Evolutionary conservation across 768 basidiomycete genomes (phyloP).

Genomic region (Galerina marginata): DNA sequence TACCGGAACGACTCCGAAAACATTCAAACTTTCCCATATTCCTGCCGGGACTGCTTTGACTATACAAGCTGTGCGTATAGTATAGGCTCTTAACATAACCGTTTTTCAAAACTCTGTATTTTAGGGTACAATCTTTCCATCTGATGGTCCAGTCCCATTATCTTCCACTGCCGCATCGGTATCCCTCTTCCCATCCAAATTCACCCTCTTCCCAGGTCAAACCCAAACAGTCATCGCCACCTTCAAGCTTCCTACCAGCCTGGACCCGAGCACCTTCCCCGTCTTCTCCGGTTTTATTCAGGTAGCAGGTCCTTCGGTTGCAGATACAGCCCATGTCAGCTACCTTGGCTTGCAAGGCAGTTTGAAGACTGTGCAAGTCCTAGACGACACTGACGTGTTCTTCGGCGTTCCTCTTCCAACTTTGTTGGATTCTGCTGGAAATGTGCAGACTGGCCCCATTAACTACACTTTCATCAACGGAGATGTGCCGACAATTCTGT

Average conservation of each 20-base stretch:
- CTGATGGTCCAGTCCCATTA: slow-evolving; percentile 56
- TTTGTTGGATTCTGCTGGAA: slow-evolving; percentile 44
- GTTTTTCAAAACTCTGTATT: not conserved
- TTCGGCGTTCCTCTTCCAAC: slow-evolving; percentile 51
- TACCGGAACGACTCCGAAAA: slow-evolving; percentile 44
- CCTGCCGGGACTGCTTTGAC: slow-evolving; percentile 62
- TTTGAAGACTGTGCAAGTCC: slow-evolving; percentile 53
- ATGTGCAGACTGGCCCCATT: slow-evolving; percentile 42
- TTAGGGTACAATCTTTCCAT: slow-evolving; percentile 46
- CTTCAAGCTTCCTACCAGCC: slow-evolving; percentile 52
- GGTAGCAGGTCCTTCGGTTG: slow-evolving; percentile 34
- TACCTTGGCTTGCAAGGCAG: slow-evolving; percentile 51
- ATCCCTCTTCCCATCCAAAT: slow-evolving; percentile 44
- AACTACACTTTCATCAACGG: slow-evolving; percentile 52
- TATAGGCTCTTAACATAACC: not conserved
- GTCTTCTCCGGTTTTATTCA: slow-evolving; percentile 67
- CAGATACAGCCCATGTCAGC: slow-evolving; percentile 45
- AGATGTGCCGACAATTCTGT: slow-evolving; percentile 46
- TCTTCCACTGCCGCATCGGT: slow-evolving; percentile 51
- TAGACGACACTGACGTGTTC: slow-evolving; percentile 55
- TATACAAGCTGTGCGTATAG: slow-evolving; percentile 39
- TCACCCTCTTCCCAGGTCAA: slow-evolving; percentile 52
- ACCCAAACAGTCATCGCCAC: slow-evolving; percentile 44
- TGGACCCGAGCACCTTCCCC: slow-evolving; percentile 54
- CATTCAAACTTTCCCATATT: slow-evolving; percentile 54